These are phyloP conservation scores for Crotalaria pallida DNA, from an alignment of 306 rosid genomes.

Conservation along the genomic window DNA sequence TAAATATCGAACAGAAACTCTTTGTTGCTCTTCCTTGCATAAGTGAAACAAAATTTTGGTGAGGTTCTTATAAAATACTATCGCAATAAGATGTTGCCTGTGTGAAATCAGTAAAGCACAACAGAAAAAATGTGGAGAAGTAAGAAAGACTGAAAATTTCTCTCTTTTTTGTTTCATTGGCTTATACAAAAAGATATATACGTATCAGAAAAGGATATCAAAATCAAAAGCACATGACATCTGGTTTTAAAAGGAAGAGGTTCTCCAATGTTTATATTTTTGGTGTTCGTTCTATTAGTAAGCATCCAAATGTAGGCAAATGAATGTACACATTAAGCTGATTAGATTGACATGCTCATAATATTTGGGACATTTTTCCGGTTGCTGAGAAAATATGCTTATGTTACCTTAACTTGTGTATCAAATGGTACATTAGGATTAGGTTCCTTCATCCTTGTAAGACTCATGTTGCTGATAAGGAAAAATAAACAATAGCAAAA, in stretches of 20 bases:
- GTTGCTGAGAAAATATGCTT: neutral
- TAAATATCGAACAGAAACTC: neutral
- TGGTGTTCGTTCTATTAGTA: neutral
- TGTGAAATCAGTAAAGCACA: neutral
- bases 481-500: neutral
- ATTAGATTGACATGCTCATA: neutral
- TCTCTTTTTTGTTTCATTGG: neutral
- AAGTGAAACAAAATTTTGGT: too few species aligned
- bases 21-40: neutral
- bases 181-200: too few species aligned
- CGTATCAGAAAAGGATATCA: neutral
- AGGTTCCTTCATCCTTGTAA: slow-evolving; percentile 9
- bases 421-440: neutral
- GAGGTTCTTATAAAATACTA: neutral
- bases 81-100: neutral
- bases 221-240: neutral
- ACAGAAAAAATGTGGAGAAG: neutral
- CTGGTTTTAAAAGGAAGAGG: neutral
- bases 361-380: neutral
- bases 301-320: neutral
- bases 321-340: neutral
- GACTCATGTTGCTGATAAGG: neutral
- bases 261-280: neutral
- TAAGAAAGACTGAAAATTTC: neutral
- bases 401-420: neutral